Evolutionary conservation across 2,329 filamentous ascomycete genomes (phyloP).

Genomic region (Ascosphaera apis): DNA sequence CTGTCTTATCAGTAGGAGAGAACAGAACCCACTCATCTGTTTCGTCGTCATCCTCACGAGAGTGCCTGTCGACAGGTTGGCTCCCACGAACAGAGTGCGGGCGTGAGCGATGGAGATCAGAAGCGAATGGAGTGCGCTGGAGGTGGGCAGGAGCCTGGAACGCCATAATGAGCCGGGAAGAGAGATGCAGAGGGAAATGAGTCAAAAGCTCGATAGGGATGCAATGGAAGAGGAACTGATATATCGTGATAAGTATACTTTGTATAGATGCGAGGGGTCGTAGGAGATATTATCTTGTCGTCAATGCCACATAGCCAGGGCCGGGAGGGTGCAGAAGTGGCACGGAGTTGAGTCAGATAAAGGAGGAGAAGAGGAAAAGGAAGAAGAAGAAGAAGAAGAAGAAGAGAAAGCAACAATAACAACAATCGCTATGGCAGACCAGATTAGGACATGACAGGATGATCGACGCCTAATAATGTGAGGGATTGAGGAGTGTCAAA

Average conservation of each 20-base stretch:
- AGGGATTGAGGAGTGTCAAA: background rate
- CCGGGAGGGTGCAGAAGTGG: no score
- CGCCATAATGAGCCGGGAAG: no score
- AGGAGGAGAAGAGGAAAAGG: no score
- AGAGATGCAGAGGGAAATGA: no score
- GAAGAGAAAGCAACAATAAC: background rate
- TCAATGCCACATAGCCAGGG: no score
- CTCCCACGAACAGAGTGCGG: background rate
- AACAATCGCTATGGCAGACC: background rate
- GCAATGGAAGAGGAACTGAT: no score
- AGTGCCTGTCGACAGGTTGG: background rate
- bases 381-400: no score
- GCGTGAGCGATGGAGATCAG: background rate
- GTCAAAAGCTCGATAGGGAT: no score
- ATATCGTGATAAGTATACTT: no score
- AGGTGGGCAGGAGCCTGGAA: background rate
- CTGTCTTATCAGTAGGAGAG: conserved; percentile 42
- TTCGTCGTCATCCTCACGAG: conserved; percentile 30
- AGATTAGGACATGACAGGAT: background rate
- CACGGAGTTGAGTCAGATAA: no score
- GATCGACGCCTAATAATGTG: no score
- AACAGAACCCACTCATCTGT: conserved; percentile 95
- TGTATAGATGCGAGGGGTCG: no score
- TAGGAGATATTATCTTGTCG: background rate
- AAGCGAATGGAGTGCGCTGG: background rate